Percentiles rank a stretch among this genome's conserved stretches.
Evolutionary conservation across 345 rosid genomes (phyloP).

Genomic region (Erodium maritimum): DNA sequence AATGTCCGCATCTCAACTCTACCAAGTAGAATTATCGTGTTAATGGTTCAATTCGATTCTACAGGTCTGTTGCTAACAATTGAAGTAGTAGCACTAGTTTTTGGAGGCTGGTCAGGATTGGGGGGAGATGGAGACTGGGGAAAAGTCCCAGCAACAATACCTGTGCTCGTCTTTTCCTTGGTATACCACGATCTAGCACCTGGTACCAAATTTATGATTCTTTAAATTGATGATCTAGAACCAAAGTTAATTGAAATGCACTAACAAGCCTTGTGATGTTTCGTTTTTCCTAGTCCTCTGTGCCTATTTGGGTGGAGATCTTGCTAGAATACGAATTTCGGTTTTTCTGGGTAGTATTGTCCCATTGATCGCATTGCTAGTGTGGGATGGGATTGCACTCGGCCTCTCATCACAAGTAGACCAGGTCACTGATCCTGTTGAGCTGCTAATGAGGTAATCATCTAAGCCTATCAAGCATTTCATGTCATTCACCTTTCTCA

Average conservation of each 20-base stretch:
- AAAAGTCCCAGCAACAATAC: conserved; percentile 41
- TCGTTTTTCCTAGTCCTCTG: conserved; percentile 34
- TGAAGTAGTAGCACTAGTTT: conserved; percentile 31
- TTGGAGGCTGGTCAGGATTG: conserved; percentile 45
- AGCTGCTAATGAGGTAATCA: conserved; percentile 34
- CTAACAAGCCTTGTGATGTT: background rate
- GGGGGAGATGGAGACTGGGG: conserved; percentile 41
- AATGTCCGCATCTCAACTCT: too few species aligned
- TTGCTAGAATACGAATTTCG: conserved; percentile 34
- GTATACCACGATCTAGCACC: conserved; percentile 53
- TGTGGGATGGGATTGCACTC: conserved; percentile 50
- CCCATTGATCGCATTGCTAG: conserved; percentile 44
- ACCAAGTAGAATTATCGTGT: too few species aligned
- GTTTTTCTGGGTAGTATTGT: conserved; percentile 42
- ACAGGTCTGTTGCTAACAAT: conserved; percentile 44
- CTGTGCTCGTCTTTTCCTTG: conserved; percentile 48
- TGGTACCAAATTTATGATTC: conserved; percentile 18
- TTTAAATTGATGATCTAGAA: background rate
- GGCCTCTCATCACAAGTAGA: conserved; percentile 28
- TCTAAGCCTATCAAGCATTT: background rate
- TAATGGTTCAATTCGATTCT: background rate
- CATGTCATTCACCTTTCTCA: background rate
- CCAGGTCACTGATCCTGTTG: conserved; percentile 39
- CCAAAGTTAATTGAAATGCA: background rate
- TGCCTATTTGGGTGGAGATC: conserved; percentile 54